These are phyloP conservation scores for Sphenostylis stenocarpa DNA, from an alignment of 306 rosid genomes.

Conservation along the genomic window DNA sequence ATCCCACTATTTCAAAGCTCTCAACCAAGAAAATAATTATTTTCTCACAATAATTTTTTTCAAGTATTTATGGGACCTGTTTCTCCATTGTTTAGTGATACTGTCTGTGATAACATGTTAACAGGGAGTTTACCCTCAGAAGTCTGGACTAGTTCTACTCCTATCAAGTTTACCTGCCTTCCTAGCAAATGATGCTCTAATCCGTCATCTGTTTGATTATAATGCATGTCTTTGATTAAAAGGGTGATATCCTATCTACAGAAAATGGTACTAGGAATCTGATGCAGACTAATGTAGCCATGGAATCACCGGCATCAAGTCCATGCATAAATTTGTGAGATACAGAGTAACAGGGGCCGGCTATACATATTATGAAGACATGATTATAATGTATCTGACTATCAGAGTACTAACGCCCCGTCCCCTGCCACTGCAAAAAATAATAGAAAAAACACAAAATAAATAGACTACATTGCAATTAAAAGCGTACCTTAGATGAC, in stretches of 20 bases:
- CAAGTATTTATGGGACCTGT: not conserved
- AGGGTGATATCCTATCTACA: too few species aligned
- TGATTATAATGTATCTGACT: not conserved
- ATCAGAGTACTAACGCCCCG: not conserved
- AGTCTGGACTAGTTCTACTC: not conserved
- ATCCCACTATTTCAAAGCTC: not conserved
- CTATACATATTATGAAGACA: not conserved
- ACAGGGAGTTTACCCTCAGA: not conserved
- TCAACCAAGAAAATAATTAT: not conserved
- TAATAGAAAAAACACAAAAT: not conserved
- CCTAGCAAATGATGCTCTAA: not conserved
- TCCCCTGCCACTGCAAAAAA: not conserved
- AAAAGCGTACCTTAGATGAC: not conserved
- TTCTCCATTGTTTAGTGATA: not conserved
- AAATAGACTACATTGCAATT: not conserved
- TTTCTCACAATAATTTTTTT: not conserved
- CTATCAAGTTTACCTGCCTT: not conserved
- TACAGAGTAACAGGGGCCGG: too few species aligned
- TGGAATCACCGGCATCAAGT: not conserved
- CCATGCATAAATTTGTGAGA: too few species aligned
- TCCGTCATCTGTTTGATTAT: not conserved
- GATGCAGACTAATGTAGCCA: not conserved
- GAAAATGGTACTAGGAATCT: too few species aligned
- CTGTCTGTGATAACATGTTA: not conserved
- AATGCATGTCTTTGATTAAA: not conserved